Evolutionary conservation across 202 grass and related monocot species (phyloP), one percentile per base, ranked within the genome.

Genomic region (Elaeis oleifera): DNA sequence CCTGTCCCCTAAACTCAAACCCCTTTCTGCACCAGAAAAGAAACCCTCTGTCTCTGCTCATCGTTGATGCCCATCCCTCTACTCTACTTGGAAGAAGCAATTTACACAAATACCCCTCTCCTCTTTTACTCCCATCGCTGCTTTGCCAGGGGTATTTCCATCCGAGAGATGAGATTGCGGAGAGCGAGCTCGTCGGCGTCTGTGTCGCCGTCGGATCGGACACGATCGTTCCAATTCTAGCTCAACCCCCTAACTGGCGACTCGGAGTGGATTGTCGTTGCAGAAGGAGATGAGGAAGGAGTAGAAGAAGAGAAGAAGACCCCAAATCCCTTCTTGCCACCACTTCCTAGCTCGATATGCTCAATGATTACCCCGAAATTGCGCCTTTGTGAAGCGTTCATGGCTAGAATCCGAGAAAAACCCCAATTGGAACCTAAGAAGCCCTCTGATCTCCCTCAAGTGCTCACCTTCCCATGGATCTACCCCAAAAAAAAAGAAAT

Each of bases 281-380:
- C 85, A 18, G 83, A 80, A 18, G 69, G 63, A 15, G 77, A 80
- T 7, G 57, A 53, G 3, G 67, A 18, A 44, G 76, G 79, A 5
- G 62, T 1, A 9, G 58, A 64, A 2, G 69, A 29, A 54, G 16
- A 16, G 28, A 50, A 44, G 23, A n/a, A 48, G 11, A 16, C 54
- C 32, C 74, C 5, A 80, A 32, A 62, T 61, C 75, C 52, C 76
- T 90, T 13, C 79, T 96, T 56, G 79, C 84, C 8, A 56, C 74
- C 50, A 91, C 91, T 52, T 91, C 87, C 58, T 96, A 96, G 71
- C 70, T 96, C 53, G 91, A 91, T 70, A 91, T 91, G 91, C 91
- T 96, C 67, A 96, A 96, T 51, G 91, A 96, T 65, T 23, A 71
- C 16, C 59, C 71, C 84, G 87, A 60, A 96, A 96, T 72, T 36